Evolutionary conservation across 2,329 filamentous ascomycete species (phyloP).

Genomic region (Aspergillus sp.): DNA sequence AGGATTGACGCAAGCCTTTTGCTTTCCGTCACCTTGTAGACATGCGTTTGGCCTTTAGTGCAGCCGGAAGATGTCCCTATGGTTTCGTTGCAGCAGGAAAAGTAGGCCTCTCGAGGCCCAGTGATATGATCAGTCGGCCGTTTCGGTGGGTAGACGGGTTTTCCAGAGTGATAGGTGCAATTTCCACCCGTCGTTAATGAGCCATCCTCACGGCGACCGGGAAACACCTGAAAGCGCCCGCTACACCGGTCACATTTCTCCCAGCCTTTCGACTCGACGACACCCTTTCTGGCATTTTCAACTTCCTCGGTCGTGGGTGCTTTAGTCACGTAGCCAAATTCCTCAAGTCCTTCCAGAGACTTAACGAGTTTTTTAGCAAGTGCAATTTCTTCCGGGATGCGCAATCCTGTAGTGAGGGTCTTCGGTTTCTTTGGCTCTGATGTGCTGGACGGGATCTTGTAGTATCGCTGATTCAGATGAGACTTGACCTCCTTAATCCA

Average conservation of each 20-base stretch:
- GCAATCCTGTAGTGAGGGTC: constrained; percentile 69
- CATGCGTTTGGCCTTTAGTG: constrained; percentile 68
- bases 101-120: constrained; percentile 60
- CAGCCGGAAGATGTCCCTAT: constrained; percentile 75
- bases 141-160: constrained; percentile 59
- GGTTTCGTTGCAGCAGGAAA: constrained; percentile 75
- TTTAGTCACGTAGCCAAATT: constrained; percentile 72
- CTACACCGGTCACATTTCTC: constrained; percentile 87
- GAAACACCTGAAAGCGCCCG: constrained; percentile 87
- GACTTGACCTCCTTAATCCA: constrained; percentile 67
- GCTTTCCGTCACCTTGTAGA: constrained; percentile 78
- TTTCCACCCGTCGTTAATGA: constrained; percentile 72
- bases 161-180: constrained; percentile 81
- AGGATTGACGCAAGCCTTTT: constrained; percentile 75
- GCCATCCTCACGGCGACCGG: constrained; percentile 74
- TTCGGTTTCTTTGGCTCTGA: constrained; percentile 44
- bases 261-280: constrained; percentile 69
- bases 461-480: constrained; percentile 39
- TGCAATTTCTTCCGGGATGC: constrained; percentile 63
- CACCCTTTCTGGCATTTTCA: constrained; percentile 62
- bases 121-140: constrained; percentile 57
- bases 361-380: constrained; percentile 65
- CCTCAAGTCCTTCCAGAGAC: constrained; percentile 61
- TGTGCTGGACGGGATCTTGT: constrained; percentile 28
- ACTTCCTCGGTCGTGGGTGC: constrained; percentile 68